Percentiles rank a stretch among this genome's conserved stretches.
Conservation (phyloP, 2,329 filamentous ascomycete species). For the Leptodontidium sp. region DNA sequence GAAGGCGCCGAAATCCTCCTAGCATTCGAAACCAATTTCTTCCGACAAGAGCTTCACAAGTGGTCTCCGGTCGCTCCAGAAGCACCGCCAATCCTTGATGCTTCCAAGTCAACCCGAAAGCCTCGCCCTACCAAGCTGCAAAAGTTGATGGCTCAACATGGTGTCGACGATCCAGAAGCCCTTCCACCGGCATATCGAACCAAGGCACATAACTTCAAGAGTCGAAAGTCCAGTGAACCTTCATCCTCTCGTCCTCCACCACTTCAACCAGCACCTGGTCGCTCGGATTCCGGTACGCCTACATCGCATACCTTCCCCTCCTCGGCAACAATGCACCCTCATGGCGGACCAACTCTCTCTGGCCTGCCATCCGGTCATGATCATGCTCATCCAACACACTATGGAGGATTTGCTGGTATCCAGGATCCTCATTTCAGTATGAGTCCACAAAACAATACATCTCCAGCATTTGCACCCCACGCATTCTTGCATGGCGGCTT, state of each 20-base stretch:
- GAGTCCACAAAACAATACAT: constrained; percentile 34
- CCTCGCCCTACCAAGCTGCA: constrained; percentile 96
- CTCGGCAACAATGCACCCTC: constrained; percentile 36
- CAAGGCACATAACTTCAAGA: constrained; percentile 47
- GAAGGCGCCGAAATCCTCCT: constrained; percentile 95
- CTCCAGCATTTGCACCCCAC: constrained; percentile 45
- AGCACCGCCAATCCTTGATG: constrained; percentile 84
- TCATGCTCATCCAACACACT: constrained; percentile 42
- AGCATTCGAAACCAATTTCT: constrained; percentile 95
- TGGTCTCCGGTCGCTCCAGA: constrained; percentile 91
- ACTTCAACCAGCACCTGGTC: constrained; percentile 45
- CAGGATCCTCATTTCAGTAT: constrained; percentile 43
- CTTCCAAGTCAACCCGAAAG: constrained; percentile 91
- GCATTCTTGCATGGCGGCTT: constrained; percentile 43
- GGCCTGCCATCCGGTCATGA: constrained; percentile 40
- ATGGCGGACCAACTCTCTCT: constrained; percentile 41
- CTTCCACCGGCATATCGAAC: constrained; percentile 72
- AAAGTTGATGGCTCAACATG: constrained; percentile 88
- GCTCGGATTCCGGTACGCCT: constrained; percentile 44
- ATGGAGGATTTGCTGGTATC: constrained; percentile 33
- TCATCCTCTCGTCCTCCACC: constrained; percentile 40
- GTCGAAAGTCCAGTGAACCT: constrained; percentile 46
- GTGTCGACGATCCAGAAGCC: constrained; percentile 89
- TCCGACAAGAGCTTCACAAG: constrained; percentile 93
- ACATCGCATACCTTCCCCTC: constrained; percentile 42